Evolutionary conservation across 495 filamentous ascomycete genomes (phyloP).

Genomic region (Pseudevernia furfuracea): DNA sequence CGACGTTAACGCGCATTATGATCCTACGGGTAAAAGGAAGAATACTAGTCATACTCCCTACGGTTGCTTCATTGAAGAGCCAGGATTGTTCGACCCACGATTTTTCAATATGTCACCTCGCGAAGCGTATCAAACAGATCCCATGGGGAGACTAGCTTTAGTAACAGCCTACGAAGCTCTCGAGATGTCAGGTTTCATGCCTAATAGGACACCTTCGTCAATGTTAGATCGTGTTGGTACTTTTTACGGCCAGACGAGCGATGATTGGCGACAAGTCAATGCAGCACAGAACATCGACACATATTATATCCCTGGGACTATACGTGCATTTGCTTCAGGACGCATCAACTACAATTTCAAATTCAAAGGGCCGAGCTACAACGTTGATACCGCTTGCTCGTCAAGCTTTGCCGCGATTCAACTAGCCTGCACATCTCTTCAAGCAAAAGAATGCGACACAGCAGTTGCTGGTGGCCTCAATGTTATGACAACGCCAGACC

Average conservation of each 20-base stretch:
- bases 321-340: constrained; percentile 27
- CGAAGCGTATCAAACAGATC: constrained; percentile 34
- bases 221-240: constrained; percentile 9
- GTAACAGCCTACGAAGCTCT: constrained; percentile 37
- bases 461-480: constrained; percentile 78
- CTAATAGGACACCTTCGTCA: constrained; percentile 9
- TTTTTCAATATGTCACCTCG: constrained; percentile 22
- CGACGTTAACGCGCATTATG: constrained; percentile 26
- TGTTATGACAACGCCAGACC: constrained; percentile 71
- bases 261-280: constrained; percentile 22
- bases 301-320: constrained; percentile 28
- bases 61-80: constrained; percentile 31
- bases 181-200: constrained; percentile 29
- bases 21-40: constrained; percentile 27
- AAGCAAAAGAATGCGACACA: constrained; percentile 71
- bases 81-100: constrained; percentile 17
- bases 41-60: constrained; percentile 30
- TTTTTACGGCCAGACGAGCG: constrained; percentile 12
- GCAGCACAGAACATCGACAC: constrained; percentile 26
- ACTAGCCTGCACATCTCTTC: constrained; percentile 64
- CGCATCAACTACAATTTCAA: constrained; percentile 53
- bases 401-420: constrained; percentile 62
- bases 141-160: constrained; percentile 33
- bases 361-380: constrained; percentile 64
- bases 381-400: constrained; percentile 73